These are phyloP conservation scores for Russula lepida DNA, from an alignment of 768 basidiomycete genomes.

Conservation along the genomic window DNA sequence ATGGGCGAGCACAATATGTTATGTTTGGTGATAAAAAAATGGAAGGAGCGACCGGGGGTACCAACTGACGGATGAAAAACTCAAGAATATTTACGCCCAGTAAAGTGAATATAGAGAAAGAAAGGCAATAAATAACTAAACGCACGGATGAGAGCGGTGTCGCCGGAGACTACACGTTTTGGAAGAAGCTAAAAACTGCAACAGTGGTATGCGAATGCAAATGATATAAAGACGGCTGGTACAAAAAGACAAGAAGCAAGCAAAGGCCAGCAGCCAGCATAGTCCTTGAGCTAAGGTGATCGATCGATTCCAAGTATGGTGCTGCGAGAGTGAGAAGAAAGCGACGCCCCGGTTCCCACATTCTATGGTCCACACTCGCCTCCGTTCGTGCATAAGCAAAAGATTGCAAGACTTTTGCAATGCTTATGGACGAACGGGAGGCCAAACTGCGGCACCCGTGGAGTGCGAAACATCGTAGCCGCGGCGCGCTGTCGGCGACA, in stretches of 20 bases:
- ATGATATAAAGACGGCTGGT: background rate
- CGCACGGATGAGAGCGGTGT: background rate
- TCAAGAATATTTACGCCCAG: background rate
- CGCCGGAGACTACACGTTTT: background rate
- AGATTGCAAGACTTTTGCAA: background rate
- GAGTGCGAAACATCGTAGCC: background rate
- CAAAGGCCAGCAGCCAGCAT: background rate
- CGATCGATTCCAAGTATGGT: no score
- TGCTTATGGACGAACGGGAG: background rate
- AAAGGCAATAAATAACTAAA: background rate
- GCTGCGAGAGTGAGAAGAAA: no score
- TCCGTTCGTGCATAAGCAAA: background rate
- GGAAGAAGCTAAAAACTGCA: background rate
- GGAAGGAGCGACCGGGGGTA: background rate
- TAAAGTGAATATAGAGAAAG: background rate
- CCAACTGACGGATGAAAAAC: background rate
- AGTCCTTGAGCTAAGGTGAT: background rate
- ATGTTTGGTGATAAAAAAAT: background rate
- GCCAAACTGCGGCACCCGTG: background rate
- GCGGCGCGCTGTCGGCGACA: background rate
- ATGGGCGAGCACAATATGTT: background rate
- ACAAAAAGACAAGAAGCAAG: background rate
- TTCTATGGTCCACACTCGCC: background rate
- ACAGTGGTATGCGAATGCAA: background rate
- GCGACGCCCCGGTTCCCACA: background rate